These are phyloP conservation scores for Globisporangium abappressorium DNA, from an alignment of 352 stramenopile genomes.

Conservation along the genomic window DNA sequence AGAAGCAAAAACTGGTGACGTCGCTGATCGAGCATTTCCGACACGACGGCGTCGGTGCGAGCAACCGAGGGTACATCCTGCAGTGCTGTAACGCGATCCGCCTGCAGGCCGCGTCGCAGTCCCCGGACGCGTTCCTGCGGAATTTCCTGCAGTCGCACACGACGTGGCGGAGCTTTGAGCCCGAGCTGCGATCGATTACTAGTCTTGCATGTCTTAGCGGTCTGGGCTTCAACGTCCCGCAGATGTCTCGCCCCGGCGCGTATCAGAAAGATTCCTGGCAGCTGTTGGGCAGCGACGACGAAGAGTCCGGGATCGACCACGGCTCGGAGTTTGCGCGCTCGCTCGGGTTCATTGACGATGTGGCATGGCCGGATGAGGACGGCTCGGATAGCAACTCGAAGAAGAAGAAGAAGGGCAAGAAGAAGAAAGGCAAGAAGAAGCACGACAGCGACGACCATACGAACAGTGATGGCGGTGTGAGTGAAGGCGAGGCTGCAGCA, in stretches of 20 bases:
- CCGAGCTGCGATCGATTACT: slow-evolving; percentile 60
- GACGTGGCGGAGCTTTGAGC: slow-evolving; percentile 75
- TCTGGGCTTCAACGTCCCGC: slow-evolving; percentile 74
- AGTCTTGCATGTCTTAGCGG: slow-evolving; percentile 52
- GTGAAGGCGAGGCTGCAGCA: slow-evolving; percentile 4
- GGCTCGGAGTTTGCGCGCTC: slow-evolving; percentile 78
- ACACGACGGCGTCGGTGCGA: slow-evolving; percentile 50
- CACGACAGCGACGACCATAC: slow-evolving; percentile 8
- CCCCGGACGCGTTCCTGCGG: slow-evolving; percentile 84
- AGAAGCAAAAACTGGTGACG: slow-evolving; percentile 87
- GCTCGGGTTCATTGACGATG: slow-evolving; percentile 81
- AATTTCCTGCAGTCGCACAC: slow-evolving; percentile 90
- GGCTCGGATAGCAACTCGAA: slow-evolving; percentile 42
- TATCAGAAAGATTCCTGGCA: slow-evolving; percentile 70
- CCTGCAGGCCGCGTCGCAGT: slow-evolving; percentile 84
- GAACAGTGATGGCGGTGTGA: neutral
- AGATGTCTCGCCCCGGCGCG: slow-evolving; percentile 45
- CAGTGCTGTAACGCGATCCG: slow-evolving; percentile 89
- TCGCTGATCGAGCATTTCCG: slow-evolving; percentile 82
- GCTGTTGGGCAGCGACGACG: slow-evolving; percentile 41
- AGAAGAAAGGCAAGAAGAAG: slow-evolving; percentile 38
- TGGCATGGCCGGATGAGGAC: slow-evolving; percentile 77
- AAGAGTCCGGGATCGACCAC: slow-evolving; percentile 68
- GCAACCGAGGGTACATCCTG: slow-evolving; percentile 87
- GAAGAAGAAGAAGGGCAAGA: slow-evolving; percentile 78